Conservation (phyloP, 768 basidiomycete species). For the Serendipita sp. region DNA sequence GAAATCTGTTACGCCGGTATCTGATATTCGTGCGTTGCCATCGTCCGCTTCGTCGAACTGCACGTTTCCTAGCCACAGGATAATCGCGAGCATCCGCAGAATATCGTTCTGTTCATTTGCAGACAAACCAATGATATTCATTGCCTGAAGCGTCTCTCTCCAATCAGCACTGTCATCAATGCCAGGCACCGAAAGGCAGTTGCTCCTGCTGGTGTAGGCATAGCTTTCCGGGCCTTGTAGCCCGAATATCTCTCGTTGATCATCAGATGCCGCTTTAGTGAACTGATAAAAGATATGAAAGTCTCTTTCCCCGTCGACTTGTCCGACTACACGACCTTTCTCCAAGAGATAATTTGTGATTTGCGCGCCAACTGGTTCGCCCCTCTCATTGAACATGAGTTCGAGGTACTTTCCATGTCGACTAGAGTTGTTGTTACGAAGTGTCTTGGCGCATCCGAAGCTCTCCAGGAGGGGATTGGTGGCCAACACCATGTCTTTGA, state of each 20-base stretch:
- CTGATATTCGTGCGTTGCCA: slow-evolving; percentile 68
- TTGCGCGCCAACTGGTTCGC: slow-evolving; percentile 92
- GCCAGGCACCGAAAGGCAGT: slow-evolving; percentile 79
- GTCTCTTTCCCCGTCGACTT: slow-evolving; percentile 89
- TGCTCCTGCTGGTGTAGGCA: slow-evolving; percentile 81
- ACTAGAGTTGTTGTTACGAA: slow-evolving; percentile 97
- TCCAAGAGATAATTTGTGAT: slow-evolving; percentile 98
- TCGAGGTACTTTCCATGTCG: slow-evolving; percentile 98
- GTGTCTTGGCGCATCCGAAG: slow-evolving; percentile 97
- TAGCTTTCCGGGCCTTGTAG: slow-evolving; percentile 94
- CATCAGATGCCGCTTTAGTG: slow-evolving; percentile 82
- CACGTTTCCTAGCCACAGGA: slow-evolving; percentile 95
- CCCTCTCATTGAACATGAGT: slow-evolving; percentile 92
- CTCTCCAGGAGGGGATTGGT: slow-evolving; percentile 96
- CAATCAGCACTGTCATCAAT: slow-evolving; percentile 86
- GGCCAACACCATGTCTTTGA: slow-evolving; percentile 99
- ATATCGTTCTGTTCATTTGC: slow-evolving; percentile 80
- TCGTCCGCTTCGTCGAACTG: slow-evolving; percentile 80
- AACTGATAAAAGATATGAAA: slow-evolving; percentile 99
- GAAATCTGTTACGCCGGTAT: slow-evolving; percentile 86
- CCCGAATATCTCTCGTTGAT: slow-evolving; percentile 86
- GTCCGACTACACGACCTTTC: slow-evolving; percentile 92
- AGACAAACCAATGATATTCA: slow-evolving; percentile 83
- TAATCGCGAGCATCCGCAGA: slow-evolving; percentile 76
- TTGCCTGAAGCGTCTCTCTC: slow-evolving; percentile 78